These are phyloP conservation scores for Scutellaria minor DNA, from an alignment of 257 asterid genomes.

Conservation along the genomic window DNA sequence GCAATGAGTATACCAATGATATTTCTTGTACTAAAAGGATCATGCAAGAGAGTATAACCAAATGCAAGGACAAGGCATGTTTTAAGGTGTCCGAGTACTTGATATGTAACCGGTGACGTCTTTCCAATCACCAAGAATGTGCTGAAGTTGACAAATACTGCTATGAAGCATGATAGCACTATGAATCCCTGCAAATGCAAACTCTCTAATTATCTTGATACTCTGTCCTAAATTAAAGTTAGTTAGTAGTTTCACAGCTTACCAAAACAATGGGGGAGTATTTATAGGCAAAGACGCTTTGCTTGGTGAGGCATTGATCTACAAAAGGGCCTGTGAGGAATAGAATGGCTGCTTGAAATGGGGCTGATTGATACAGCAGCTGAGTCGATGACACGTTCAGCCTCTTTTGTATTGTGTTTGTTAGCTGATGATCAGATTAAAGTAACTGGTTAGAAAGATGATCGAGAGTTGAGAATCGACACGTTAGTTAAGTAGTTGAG, in stretches of 20 bases:
- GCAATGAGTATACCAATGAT: constrained; percentile 79
- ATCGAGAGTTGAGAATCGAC: not conserved
- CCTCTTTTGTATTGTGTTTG: constrained; percentile 90
- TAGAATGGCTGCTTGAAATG: constrained; percentile 84
- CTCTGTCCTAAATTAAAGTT: no score
- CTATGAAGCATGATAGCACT: constrained; percentile 80
- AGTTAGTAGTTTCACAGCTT: constrained; percentile 8
- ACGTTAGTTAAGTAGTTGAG: not conserved
- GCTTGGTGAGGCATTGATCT: constrained; percentile 73
- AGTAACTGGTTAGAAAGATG: not conserved
- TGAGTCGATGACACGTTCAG: constrained; percentile 85
- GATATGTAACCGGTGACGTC: constrained; percentile 96
- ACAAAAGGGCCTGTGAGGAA: constrained; percentile 74
- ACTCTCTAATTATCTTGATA: not conserved
- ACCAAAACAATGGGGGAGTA: constrained; percentile 77
- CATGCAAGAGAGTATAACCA: constrained; percentile 84
- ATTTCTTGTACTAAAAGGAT: constrained; percentile 80
- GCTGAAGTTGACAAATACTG: constrained; percentile 91
- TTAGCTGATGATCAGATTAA: constrained; percentile 53
- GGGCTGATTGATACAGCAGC: constrained; percentile 86
- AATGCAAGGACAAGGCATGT: constrained; percentile 90
- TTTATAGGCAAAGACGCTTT: constrained; percentile 71
- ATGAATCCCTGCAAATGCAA: constrained; percentile 64
- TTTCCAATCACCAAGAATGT: constrained; percentile 91
- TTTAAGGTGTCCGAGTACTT: constrained; percentile 84